Evolutionary conservation across 1,139 yeast species (phyloP).

Genomic region (Arxiozyma bovina): DNA sequence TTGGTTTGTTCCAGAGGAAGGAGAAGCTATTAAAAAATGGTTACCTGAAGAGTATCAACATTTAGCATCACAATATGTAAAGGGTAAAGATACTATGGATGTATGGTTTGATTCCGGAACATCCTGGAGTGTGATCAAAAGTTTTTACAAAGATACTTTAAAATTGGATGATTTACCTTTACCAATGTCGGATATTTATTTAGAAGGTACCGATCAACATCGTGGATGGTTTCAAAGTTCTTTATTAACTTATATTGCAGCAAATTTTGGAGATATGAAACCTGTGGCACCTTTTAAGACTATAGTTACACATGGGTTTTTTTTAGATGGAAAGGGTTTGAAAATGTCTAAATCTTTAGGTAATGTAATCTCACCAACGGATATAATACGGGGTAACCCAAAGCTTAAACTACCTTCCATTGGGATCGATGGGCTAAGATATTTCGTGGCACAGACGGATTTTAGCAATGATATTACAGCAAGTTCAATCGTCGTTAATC

Average conservation of each 20-base stretch:
- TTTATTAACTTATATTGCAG: constrained; percentile 63
- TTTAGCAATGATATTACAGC: constrained; percentile 73
- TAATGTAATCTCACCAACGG: constrained; percentile 62
- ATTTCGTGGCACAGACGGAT: constrained; percentile 87
- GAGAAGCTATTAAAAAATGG: constrained; percentile 54
- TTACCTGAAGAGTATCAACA: constrained; percentile 44
- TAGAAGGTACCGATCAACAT: constrained; percentile 96
- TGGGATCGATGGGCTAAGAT: constrained; percentile 85
- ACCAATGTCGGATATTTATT: constrained; percentile 61
- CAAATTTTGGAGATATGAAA: background rate
- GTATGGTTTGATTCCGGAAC: constrained; percentile 99
- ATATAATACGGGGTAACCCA: constrained; percentile 58
- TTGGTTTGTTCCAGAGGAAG: constrained; percentile 54
- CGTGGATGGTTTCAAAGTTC: constrained; percentile 99
- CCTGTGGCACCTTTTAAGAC: constrained; percentile 59
- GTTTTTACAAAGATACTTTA: constrained; percentile 32
- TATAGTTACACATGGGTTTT: constrained; percentile 88
- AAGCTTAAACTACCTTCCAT: constrained; percentile 52
- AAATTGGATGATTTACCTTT: constrained; percentile 23
- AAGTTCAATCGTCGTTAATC: constrained; percentile 61
- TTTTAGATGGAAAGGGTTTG: constrained; percentile 71
- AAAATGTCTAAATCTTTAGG: constrained; percentile 95
- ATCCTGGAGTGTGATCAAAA: constrained; percentile 60
- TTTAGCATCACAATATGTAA: constrained; percentile 38
- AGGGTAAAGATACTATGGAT: constrained; percentile 90